phyloP scores from a whole-genome alignment of 2,329 filamentous ascomycete species.

The Blastomyces gilchristii region DNA sequence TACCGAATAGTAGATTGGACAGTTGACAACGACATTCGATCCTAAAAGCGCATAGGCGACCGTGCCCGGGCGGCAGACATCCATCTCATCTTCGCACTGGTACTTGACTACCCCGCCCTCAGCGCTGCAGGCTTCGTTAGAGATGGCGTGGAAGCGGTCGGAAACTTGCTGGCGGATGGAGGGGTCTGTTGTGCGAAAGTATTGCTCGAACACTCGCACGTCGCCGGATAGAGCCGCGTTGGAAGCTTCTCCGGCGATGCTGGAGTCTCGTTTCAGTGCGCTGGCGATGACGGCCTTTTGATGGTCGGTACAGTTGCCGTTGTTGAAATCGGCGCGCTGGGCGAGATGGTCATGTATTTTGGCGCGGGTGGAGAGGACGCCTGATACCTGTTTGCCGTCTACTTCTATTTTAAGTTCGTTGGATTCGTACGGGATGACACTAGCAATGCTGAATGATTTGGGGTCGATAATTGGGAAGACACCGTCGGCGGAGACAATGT shows the following conservation, averaged over 20 bases:
- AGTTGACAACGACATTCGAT: not conserved
- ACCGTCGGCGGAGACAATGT: constrained; percentile 8
- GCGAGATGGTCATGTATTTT: not conserved
- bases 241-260: not conserved
- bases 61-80: not conserved
- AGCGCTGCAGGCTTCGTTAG: not conserved
- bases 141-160: not conserved
- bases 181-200: not conserved
- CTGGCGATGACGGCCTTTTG: not conserved
- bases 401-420: not conserved
- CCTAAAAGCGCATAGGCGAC: not conserved
- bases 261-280: not conserved
- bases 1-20: not conserved
- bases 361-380: not conserved
- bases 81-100: not conserved
- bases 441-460: not conserved
- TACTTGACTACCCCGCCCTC: not conserved
- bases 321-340: not conserved
- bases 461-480: constrained; percentile 8
- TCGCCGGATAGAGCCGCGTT: not conserved
- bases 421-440: not conserved
- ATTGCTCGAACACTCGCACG: not conserved
- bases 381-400: not conserved
- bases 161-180: not conserved
- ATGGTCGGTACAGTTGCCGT: not conserved